Base-by-base conservation (phyloP, 495 filamentous ascomycete species). In the Gamarada debralockiae region DNA sequence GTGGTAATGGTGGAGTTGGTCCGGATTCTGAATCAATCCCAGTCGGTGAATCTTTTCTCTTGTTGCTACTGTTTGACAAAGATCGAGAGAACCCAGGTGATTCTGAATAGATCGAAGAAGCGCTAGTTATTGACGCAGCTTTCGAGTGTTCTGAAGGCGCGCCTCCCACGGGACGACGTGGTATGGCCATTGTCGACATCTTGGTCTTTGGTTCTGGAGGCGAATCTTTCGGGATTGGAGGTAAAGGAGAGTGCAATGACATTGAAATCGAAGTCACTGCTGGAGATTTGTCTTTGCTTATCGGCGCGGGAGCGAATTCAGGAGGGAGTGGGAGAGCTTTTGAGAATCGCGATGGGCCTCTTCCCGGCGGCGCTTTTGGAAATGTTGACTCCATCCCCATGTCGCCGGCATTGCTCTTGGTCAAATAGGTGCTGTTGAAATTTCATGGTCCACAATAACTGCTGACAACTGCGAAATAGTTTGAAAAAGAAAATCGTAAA, bases 321-420 rank as follows among this genome's bases (percentile, higher is more conserved):
- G 53, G 53, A n/a, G 53, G 29, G 17, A 38, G 14, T 24, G 56
- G 56, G 17, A 63, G 39, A 7, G 41, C 50, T 51, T 57, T 63
- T 12, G 60, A 63, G 38, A 60, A 58, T 17, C 54, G 45, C 13
- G 61, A 63, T 24, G 45, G 42, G 14, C 59, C 55, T 58, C 59
- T 34, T 17, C 53, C 27, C 27, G 10, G 36, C 43, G 54, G 55
- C 33, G 50, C 48, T 8, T 36, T 54, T 25, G 55, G 50, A 23
- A 61, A 37, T 22, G 15, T 43, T 22, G 55, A 43, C 18, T 29
- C 47, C 50, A 56, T 58, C 24, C 47, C 33, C 21, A 36, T 40
- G 31, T 33, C 27, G 31, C 27, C 29, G 15, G 27, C 22, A 40
- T 33, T 17, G 42, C 5, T 29, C 10, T 29, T 29, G 27, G 34